Evolutionary conservation across 805 yeast genomes (phyloP), one percentile per base, ranked within the genome.

Genomic region (Nakazawaea ishiwadae): DNA sequence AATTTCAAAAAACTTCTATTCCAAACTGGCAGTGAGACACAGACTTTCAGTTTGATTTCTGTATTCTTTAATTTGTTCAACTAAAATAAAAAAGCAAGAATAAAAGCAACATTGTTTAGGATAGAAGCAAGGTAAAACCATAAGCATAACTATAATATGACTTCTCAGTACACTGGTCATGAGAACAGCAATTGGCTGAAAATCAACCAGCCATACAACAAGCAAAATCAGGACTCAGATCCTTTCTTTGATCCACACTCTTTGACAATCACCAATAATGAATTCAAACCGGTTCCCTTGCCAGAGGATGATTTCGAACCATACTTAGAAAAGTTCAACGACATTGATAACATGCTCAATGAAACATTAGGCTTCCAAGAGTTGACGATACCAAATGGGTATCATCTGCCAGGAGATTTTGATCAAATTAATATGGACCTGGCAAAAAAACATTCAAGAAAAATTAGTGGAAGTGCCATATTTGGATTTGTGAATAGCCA

Each of bases 401-500:
- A 44, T 51, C 48, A 42, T 35, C 32, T 42, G 52, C 31, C 38
- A 35, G 34, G 44, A 35, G 37, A 32, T 18, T 40, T 37, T 28
- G 50, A 40, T 39, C 51, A 32, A 26, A 38, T 14, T 28, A 24
- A 27, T n/a, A n/a, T n/a, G n/a, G n/a, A n/a, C n/a, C n/a, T n/a
- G n/a, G n/a, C n/a, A n/a, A n/a, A n/a, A n/a, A 55, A 59, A 18
- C 91, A 84, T 54, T 60, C 71, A 40, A 73, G 86, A 48, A 77
- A 78, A 44, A 68, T 75, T 15, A 81, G 89, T 63, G 95, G 95
- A 11, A 81, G 91, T 4, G 91, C 85, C 2, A 84, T 84, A 20
- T 84, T 84, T 59, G 95, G 95, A 0, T 84, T 74, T 49, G 63
- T 70, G 7, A 79, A 77, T 35, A 35, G 48, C 0, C 90, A 84